A percentile compares a stretch with the other conserved stretches of the same genome.
Conservation (phyloP, 1,284 basidiomycete species). For the Fomes fomentarius region DNA sequence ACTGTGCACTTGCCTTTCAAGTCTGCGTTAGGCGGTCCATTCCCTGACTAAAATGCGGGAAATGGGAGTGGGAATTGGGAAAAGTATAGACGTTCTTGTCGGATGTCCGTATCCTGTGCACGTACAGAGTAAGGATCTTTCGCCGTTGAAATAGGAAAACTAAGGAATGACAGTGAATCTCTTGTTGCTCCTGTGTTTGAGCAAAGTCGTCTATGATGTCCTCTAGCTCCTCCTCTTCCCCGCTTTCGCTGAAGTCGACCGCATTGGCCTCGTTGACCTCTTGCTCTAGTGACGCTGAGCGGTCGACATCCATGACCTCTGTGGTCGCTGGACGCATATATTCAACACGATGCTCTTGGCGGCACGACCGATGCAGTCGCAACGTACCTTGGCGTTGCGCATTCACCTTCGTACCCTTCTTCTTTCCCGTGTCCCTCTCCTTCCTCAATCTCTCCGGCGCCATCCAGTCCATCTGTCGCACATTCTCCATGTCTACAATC, state of each 20-base stretch:
- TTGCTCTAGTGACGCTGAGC: constrained; percentile 25
- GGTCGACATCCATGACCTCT: constrained; percentile 37
- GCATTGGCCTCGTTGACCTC: constrained; percentile 69
- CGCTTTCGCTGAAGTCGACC: constrained; percentile 82
- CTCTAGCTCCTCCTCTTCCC: constrained; percentile 86
- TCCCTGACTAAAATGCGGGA: constrained; percentile 64
- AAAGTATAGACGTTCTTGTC: constrained; percentile 78
- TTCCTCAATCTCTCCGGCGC: constrained; percentile 81
- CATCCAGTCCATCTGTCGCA: constrained; percentile 84
- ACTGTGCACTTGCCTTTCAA: constrained; percentile 39
- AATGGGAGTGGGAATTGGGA: constrained; percentile 95
- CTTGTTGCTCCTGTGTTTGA: constrained; percentile 40
- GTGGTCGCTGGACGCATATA: background rate
- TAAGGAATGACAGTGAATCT: constrained; percentile 36
- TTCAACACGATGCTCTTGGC: no score
- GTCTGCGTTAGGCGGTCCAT: constrained; percentile 29
- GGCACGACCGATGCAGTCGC: no score
- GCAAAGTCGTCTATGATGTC: constrained; percentile 86
- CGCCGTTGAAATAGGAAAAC: no score
- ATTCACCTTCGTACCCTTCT: constrained; percentile 44
- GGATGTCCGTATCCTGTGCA: constrained; percentile 49
- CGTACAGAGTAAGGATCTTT: no score
- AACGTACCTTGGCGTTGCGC: no score
- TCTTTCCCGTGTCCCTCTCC: constrained; percentile 49
- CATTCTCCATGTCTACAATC: constrained; percentile 86